Conservation (phyloP, 352 stramenopile genomes). For the Pythium dissotocum region DNA sequence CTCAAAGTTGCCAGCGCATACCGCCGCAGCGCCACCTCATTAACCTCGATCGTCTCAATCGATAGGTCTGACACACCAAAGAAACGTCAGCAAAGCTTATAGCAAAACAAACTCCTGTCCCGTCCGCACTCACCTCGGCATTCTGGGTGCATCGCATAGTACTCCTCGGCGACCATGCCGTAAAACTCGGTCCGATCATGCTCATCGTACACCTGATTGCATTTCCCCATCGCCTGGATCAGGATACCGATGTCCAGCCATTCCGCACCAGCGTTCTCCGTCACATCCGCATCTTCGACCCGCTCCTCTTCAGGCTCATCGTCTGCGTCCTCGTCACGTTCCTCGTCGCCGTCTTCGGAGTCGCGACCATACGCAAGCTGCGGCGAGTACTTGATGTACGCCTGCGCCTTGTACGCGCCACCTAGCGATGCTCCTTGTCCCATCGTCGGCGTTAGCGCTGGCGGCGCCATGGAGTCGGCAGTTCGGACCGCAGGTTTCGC, state of each 20-base stretch:
- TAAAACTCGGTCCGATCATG: constrained; percentile 21
- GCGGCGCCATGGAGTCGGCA: background rate
- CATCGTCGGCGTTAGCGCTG: background rate
- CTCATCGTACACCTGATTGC: constrained; percentile 24
- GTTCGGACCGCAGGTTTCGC: background rate
- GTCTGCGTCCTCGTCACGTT: background rate
- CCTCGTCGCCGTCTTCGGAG: background rate
- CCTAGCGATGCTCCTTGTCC: background rate
- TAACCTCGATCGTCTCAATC: background rate
- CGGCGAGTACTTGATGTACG: background rate
- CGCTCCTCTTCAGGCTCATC: background rate
- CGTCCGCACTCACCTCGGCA: constrained; percentile 9
- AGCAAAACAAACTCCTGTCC: background rate
- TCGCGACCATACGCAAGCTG: background rate
- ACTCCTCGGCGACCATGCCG: constrained; percentile 25
- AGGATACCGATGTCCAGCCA: constrained; percentile 19
- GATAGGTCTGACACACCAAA: background rate
- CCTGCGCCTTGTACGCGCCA: too few relatives aligned
- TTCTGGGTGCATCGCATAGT: background rate
- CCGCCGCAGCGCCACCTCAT: background rate
- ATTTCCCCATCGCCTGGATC: constrained; percentile 24
- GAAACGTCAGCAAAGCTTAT: background rate
- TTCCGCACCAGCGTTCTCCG: background rate
- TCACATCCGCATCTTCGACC: background rate
- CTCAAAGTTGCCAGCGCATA: background rate